Percentiles rank a stretch among this genome's conserved stretches.
Evolutionary conservation across 306 rosid species (phyloP).

Genomic region (Coriaria nepalensis): DNA sequence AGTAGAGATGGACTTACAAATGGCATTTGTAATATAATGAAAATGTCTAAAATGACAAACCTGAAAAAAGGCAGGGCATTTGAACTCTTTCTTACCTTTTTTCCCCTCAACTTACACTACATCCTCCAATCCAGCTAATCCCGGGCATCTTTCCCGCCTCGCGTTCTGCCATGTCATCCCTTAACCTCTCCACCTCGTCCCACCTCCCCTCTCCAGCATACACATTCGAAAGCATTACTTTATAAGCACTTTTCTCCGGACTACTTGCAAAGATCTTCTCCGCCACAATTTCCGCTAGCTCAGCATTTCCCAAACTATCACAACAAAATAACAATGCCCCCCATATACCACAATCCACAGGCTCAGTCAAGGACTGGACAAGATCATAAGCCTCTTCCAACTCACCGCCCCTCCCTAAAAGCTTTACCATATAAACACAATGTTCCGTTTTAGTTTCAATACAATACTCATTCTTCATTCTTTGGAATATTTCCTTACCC

Average conservation of each 20-base stretch:
- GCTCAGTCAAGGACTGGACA: slow-evolving; percentile 45
- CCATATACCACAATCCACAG: slow-evolving; percentile 66
- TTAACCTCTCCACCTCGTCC: slow-evolving; percentile 53
- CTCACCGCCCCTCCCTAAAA: slow-evolving; percentile 65
- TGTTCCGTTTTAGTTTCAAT: slow-evolving; percentile 53
- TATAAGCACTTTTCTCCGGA: slow-evolving; percentile 35
- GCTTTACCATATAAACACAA: slow-evolving; percentile 77
- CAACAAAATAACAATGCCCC: slow-evolving; percentile 83
- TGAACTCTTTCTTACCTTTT: too few relatives aligned
- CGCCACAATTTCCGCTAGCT: slow-evolving; percentile 63
- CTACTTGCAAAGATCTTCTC: slow-evolving; percentile 33
- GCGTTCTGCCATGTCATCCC: slow-evolving; percentile 37
- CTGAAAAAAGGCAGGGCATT: too few relatives aligned
- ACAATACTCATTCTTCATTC: slow-evolving; percentile 52
- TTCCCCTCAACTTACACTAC: background rate
- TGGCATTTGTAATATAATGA: too few relatives aligned
- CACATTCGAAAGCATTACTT: slow-evolving; percentile 66
- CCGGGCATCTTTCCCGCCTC: slow-evolving; percentile 48
- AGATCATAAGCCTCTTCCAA: slow-evolving; percentile 71
- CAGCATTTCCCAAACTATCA: slow-evolving; percentile 44
- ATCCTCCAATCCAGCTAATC: slow-evolving; percentile 49
- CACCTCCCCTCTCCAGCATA: slow-evolving; percentile 75
- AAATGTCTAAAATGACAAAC: too few relatives aligned
- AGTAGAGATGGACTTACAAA: too few relatives aligned
- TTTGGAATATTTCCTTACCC: slow-evolving; percentile 46